Base-by-base conservation (phyloP, 1,284 basidiomycete species). In the Trichosporon ovoides region DNA sequence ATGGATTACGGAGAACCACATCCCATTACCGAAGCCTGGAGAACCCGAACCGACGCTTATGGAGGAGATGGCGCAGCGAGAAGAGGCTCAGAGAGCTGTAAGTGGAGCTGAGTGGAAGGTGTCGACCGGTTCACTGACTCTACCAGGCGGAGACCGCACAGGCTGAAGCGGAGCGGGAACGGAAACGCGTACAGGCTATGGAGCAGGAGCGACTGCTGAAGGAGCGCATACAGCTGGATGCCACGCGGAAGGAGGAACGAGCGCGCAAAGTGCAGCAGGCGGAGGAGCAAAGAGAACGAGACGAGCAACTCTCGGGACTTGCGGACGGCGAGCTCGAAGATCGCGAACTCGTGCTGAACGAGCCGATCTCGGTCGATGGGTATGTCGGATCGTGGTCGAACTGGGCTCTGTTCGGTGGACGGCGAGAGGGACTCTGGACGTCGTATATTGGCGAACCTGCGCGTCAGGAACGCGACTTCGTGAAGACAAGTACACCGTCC, bases 381-480 rank as follows among this genome's bases (percentile, higher is more conserved):
- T 68, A 66, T 38, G 63, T 73, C 14, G 76, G 73, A 7, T 40
- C 34, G 9, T 76, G 67, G 63, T 52, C 60, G 11, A 64, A 55
- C 4, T 77, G 73, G 74, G 57, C 66, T 0, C 59, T 75, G n/a
- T 75, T 75, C 51, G 74, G 70, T 6, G 74, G 73, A 0, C 67
- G 62, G 11, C 68, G 58, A 36, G 73, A 75, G 38, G 56, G 63
- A 0, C 56, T 77, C 24, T 78, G 77, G 76, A 77, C 73, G 11
- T 64, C 61, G 7, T 78, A 76, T 52, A 66, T 67, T 20, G 76
- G 72, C 11, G 73, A 78, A 56, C 74, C 73, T 0, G 58, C 53
- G 7, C 54, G 52, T 18, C 82, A 85, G 66, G 78, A 80, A 10
- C 83, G 83, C 63, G 65, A 68, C 11, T 69, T 79, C 18, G 77